A percentile compares a stretch with the other conserved stretches of the same genome.
These are phyloP conservation scores for Avena sativa DNA, from an alignment of 176 grass and related monocot species.

Conservation along the genomic window DNA sequence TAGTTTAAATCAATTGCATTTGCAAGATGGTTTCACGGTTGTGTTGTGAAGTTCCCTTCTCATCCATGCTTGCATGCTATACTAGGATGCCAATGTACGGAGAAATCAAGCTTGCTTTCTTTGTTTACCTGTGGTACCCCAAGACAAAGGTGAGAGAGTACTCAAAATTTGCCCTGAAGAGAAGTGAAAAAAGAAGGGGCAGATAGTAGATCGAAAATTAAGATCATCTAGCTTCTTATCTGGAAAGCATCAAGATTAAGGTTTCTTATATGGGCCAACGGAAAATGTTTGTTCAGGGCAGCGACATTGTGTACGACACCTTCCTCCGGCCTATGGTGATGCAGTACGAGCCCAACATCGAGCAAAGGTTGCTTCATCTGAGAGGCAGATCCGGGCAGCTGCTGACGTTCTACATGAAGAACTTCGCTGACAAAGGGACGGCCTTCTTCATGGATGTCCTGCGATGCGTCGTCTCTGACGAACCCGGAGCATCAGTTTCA, in stretches of 20 bases:
- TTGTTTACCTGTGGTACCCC: conserved; percentile 78
- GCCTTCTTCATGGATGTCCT: conserved; percentile 62
- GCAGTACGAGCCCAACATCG: conserved; percentile 80
- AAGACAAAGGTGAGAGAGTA: conserved; percentile 65
- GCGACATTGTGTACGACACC: conserved; percentile 69
- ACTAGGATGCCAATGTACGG: conserved; percentile 79
- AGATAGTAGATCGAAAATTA: no score
- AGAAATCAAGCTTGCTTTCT: conserved; percentile 80
- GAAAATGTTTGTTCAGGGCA: conserved; percentile 59
- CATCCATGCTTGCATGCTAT: neutral
- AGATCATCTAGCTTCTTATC: neutral
- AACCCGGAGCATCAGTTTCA: conserved; percentile 27
- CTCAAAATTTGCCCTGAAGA: neutral
- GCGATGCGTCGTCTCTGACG: conserved; percentile 52
- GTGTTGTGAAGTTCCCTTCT: neutral
- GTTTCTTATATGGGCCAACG: neutral
- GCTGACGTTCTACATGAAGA: conserved; percentile 66
- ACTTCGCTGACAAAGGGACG: conserved; percentile 72
- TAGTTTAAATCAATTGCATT: conserved; percentile 31
- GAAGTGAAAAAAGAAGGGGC: neutral
- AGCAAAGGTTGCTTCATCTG: conserved; percentile 60
- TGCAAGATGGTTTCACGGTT: neutral
- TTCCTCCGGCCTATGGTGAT: conserved; percentile 73
- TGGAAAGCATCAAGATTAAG: no score
- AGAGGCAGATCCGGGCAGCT: conserved; percentile 65